These are phyloP conservation scores for Porphyridium purpureum DNA, from an alignment of 23 red algal species.

Conservation along the genomic window DNA sequence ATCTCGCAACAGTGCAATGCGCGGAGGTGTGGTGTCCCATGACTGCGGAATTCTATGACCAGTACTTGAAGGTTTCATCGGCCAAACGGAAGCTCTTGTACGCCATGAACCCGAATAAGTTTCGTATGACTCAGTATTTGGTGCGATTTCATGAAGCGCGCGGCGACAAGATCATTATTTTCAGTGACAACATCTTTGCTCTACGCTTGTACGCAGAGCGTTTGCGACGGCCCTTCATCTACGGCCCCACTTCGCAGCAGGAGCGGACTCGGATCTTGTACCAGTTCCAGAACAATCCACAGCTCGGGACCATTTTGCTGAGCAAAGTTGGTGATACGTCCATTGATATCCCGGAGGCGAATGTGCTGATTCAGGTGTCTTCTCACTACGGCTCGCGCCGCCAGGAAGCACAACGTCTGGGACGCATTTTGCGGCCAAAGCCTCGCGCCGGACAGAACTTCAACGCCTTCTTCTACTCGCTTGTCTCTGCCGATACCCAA, in stretches of 20 bases:
- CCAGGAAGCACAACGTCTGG: slow-evolving; percentile 93
- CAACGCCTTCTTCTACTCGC: slow-evolving; percentile 97
- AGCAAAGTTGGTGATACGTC: slow-evolving; percentile 95
- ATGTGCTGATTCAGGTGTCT: slow-evolving; percentile 91
- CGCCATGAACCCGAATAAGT: slow-evolving; percentile 99
- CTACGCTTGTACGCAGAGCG: slow-evolving; percentile 57
- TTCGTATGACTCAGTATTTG: slow-evolving; percentile 80
- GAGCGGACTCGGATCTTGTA: slow-evolving; percentile 77
- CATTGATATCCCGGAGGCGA: slow-evolving; percentile 95
- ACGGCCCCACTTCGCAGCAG: slow-evolving; percentile 77
- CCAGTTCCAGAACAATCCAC: slow-evolving; percentile 85
- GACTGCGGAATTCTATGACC: slow-evolving; percentile 91
- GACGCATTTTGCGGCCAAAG: slow-evolving; percentile 89
- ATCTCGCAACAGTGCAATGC: slow-evolving; percentile 96
- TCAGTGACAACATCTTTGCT: slow-evolving; percentile 93
- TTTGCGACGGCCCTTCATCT: slow-evolving; percentile 70
- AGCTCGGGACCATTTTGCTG: slow-evolving; percentile 60
- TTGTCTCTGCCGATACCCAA: slow-evolving; percentile 83
- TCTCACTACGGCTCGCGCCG: slow-evolving; percentile 92
- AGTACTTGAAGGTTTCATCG: slow-evolving; percentile 54
- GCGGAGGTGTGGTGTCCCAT: slow-evolving; percentile 99
- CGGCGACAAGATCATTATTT: slow-evolving; percentile 98
- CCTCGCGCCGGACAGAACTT: slow-evolving; percentile 89
- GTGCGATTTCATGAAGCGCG: slow-evolving; percentile 82
- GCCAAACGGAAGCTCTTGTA: slow-evolving; percentile 76